Evolutionary conservation across 345 rosid genomes (phyloP).

Genomic region (Eucalyptus victrix): DNA sequence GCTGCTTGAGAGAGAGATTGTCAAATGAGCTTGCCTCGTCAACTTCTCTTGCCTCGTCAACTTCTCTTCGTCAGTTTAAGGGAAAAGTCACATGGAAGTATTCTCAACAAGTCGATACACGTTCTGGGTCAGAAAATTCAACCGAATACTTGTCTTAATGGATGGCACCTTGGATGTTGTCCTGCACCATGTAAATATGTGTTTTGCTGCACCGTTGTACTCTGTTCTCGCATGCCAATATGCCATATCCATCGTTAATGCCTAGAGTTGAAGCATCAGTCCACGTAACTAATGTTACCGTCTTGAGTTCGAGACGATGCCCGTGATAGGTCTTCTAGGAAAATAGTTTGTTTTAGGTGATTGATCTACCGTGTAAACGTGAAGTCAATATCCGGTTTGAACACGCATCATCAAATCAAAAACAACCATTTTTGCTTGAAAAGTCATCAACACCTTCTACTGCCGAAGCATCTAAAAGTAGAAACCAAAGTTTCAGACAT

Average conservation of each 20-base stretch:
- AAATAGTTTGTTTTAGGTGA: background rate
- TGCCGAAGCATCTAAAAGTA: background rate
- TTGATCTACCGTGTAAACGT: background rate
- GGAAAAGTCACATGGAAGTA: background rate
- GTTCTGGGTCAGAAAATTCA: background rate
- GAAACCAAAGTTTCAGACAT: background rate
- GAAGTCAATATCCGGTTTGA: background rate
- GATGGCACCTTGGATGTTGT: background rate
- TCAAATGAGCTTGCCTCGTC: background rate
- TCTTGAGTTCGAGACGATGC: background rate
- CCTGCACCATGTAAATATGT: background rate
- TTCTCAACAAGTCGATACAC: background rate
- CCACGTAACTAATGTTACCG: background rate
- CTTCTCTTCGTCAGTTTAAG: background rate
- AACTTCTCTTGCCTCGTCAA: background rate
- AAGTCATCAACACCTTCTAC: background rate
- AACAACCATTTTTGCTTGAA: background rate
- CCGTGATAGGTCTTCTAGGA: background rate
- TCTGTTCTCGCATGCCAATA: background rate
- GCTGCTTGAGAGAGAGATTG: background rate
- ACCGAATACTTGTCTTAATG: background rate
- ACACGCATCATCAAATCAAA: background rate
- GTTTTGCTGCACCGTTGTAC: background rate
- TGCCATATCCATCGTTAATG: background rate
- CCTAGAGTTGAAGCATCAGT: background rate